Conservation (phyloP, 305 asterid genomes). For the Solanum hybrid region DNA sequence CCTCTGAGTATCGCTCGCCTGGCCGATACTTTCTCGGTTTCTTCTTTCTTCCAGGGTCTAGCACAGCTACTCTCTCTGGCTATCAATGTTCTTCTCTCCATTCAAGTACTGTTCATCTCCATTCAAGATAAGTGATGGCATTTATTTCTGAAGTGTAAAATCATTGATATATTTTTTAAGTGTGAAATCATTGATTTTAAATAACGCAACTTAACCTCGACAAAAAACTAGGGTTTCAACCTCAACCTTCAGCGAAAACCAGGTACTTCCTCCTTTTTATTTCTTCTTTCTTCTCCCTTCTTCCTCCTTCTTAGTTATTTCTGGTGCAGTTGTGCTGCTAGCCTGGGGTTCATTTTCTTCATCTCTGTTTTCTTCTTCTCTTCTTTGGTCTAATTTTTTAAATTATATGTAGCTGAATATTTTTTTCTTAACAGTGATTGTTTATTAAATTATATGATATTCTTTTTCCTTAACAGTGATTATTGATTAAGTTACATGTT, state of each 20-base stretch:
- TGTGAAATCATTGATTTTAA: neutral
- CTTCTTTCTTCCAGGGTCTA: neutral
- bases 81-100: neutral
- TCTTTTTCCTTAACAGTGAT: neutral
- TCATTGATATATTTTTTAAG: neutral
- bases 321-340: neutral
- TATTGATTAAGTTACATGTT: neutral
- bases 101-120: neutral
- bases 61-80: neutral
- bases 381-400: neutral
- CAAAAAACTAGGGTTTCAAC: neutral
- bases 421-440: neutral
- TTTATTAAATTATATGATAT: neutral
- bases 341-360: neutral
- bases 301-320: neutral
- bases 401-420: neutral
- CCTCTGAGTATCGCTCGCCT: neutral
- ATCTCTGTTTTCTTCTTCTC: neutral
- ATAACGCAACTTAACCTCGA: neutral
- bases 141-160: neutral
- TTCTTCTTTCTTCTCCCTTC: neutral
- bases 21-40: neutral
- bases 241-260: neutral
- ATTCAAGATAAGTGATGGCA: neutral
- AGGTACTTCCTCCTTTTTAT: neutral